Percentiles rank a stretch among this genome's conserved stretches.
Evolutionary conservation across 495 filamentous ascomycete genomes (phyloP).

Genomic region (Glutinoglossum americanum): DNA sequence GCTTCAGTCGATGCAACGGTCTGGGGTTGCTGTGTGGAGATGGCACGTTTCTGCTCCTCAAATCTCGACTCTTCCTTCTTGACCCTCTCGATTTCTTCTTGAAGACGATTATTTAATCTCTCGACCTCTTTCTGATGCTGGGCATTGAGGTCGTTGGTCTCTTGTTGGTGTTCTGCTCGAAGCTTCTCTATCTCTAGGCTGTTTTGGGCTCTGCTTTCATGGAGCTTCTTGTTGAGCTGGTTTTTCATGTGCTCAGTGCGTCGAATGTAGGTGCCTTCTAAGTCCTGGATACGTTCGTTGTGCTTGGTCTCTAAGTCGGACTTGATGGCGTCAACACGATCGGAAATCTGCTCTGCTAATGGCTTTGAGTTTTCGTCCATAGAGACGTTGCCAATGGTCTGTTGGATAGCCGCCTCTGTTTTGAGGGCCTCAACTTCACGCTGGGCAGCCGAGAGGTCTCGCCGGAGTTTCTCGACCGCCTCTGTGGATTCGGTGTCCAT

Average conservation of each 20-base stretch:
- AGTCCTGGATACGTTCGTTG: constrained; percentile 30
- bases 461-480: constrained; percentile 17
- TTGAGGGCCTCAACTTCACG: constrained; percentile 22
- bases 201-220: constrained; percentile 29
- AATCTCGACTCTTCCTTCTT: constrained; percentile 2
- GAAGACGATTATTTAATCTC: constrained; percentile 34
- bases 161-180: constrained; percentile 29
- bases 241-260: constrained; percentile 54
- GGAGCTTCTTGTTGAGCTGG: constrained; percentile 44
- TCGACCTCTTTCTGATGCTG: constrained; percentile 40
- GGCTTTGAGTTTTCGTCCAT: constrained; percentile 12
- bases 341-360: constrained; percentile 18
- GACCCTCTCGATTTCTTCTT: constrained; percentile 29
- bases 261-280: constrained; percentile 39
- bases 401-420: constrained; percentile 8
- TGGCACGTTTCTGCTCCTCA: neutral
- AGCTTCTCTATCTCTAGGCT: constrained; percentile 23
- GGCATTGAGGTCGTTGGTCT: constrained; percentile 39
- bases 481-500: constrained; percentile 8
- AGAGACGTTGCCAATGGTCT: neutral
- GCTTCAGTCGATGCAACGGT: neutral
- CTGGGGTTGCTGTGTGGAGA: neutral
- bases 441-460: constrained; percentile 23
- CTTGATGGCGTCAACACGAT: constrained; percentile 16
- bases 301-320: constrained; percentile 19